Conservation (phyloP, 2,329 filamentous ascomycete species). For the Colletotrichum scovillei region DNA sequence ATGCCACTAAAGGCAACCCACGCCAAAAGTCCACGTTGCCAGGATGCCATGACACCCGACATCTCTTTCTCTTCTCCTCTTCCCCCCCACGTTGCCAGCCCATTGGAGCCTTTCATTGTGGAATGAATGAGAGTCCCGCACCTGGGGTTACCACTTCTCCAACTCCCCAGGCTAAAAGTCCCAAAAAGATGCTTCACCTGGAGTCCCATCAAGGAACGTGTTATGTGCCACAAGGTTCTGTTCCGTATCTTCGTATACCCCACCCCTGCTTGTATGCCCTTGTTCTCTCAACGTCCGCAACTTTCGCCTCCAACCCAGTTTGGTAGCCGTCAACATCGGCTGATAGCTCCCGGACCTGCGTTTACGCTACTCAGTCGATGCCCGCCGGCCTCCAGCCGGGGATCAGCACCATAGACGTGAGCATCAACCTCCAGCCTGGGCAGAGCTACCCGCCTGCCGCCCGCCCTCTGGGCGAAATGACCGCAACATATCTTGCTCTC, state of each 20-base stretch:
- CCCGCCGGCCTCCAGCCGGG: neutral
- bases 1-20: neutral
- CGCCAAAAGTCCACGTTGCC: neutral
- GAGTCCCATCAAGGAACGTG: neutral
- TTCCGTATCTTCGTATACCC: conserved; percentile 1
- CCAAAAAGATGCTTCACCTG: neutral
- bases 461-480: conserved; percentile 5
- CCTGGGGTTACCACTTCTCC: neutral
- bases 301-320: conserved; percentile 14
- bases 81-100: conserved; percentile 24
- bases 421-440: neutral
- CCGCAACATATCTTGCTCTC: neutral
- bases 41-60: neutral
- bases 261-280: neutral
- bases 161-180: neutral
- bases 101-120: conserved; percentile 1
- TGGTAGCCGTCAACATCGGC: conserved; percentile 22
- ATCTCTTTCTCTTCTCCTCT: neutral
- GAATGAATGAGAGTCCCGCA: neutral
- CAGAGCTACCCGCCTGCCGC: conserved; percentile 6
- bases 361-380: neutral
- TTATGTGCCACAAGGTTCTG: conserved; percentile 9
- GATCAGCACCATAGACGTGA: conserved; percentile 21
- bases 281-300: conserved; percentile 1
- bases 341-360: conserved; percentile 22